Conservation (phyloP, 2,329 filamentous ascomycete genomes). For the Albophoma yamanashiensis region DNA sequence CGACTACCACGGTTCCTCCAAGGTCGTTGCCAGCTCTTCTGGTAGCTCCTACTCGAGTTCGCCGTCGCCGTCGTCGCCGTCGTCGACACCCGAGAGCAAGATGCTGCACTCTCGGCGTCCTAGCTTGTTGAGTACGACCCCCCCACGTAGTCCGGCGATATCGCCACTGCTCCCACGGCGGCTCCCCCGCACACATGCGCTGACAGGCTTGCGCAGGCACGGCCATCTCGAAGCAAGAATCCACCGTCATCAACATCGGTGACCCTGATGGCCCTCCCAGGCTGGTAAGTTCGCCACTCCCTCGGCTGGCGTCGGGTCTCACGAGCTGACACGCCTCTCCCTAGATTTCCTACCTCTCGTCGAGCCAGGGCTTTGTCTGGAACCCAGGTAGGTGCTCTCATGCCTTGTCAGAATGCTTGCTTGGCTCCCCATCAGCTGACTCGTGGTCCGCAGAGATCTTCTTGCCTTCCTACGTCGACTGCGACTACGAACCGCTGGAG, state of each 20-base stretch:
- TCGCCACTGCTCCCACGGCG: not conserved
- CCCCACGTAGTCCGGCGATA: not conserved
- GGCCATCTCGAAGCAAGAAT: conserved; percentile 62
- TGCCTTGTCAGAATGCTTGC: not conserved
- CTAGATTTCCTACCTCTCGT: conserved; percentile 70
- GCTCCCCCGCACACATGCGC: conserved; percentile 7
- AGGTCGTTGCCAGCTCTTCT: conserved; percentile 36
- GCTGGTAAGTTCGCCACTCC: conserved; percentile 41
- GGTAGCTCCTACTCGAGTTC: conserved; percentile 28
- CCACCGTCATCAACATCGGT: conserved; percentile 72
- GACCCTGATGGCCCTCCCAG: conserved; percentile 62
- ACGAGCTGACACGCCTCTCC: not conserved
- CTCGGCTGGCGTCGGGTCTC: not conserved
- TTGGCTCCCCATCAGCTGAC: conserved; percentile 3
- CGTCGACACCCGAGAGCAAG: conserved; percentile 39
- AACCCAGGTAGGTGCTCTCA: conserved; percentile 51
- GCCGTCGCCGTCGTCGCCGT: conserved; percentile 46
- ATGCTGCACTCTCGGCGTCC: conserved; percentile 45
- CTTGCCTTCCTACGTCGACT: conserved; percentile 66
- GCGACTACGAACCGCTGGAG: conserved; percentile 65
- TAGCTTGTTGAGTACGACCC: conserved; percentile 46
- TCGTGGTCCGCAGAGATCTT: conserved; percentile 54
- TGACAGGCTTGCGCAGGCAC: conserved; percentile 40
- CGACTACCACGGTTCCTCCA: conserved; percentile 27
- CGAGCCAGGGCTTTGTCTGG: conserved; percentile 73